These are phyloP conservation scores for Carpinus fangiana DNA, from an alignment of 306 rosid species.

Conservation along the genomic window DNA sequence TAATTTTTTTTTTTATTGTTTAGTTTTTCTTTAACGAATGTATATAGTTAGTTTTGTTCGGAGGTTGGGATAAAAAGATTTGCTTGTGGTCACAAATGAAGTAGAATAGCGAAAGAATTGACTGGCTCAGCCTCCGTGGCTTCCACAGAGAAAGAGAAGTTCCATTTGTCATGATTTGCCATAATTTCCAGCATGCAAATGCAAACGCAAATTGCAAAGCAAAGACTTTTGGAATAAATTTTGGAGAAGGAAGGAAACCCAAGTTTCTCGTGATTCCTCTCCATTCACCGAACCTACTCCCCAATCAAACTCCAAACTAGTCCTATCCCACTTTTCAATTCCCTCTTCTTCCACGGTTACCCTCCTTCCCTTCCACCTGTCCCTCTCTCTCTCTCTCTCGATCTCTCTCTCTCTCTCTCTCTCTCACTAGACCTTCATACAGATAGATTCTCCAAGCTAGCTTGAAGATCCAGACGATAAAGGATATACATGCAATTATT, in stretches of 20 bases:
- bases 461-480: slow-evolving; percentile 8
- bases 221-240: slow-evolving; percentile 53
- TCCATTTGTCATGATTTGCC: slow-evolving; percentile 34
- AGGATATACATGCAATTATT: background rate
- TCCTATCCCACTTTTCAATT: slow-evolving; percentile 39
- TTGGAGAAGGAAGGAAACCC: slow-evolving; percentile 33
- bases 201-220: slow-evolving; percentile 5
- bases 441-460: slow-evolving; percentile 10
- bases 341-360: slow-evolving; percentile 36
- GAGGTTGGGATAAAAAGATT: background rate
- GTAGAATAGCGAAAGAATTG: background rate
- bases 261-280: slow-evolving; percentile 75
- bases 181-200: slow-evolving; percentile 36
- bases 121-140: background rate
- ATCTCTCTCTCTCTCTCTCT: slow-evolving; percentile 25
- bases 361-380: slow-evolving; percentile 31
- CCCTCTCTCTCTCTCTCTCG: slow-evolving; percentile 35
- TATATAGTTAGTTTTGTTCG: no score
- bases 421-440: background rate
- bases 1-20: background rate
- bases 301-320: slow-evolving; percentile 41
- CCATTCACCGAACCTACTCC: slow-evolving; percentile 45
- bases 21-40: no score
- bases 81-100: background rate
- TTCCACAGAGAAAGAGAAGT: background rate